Evolutionary conservation across 306 rosid species (phyloP), one percentile per base, ranked within the genome.

Genomic region (Mucuna pruriens): DNA sequence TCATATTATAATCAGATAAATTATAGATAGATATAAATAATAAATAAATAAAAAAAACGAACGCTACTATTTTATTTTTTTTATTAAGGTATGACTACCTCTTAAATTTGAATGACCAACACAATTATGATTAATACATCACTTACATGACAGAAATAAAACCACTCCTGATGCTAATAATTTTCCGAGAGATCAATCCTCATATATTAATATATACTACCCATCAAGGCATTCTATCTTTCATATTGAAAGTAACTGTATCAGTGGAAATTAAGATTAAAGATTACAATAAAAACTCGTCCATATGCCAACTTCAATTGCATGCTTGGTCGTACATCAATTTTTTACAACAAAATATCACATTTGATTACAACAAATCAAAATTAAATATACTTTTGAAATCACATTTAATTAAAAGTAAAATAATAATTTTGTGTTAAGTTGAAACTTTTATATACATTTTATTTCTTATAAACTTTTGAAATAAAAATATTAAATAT

Each of bases 101-200:
- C 12, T 2, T 12, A 22, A 22, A 68, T 42, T 65, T 65, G 4
- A 23, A 68, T 20, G 11, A 68, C 55, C 34, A 22, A 20, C 31
- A 36, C 29, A 39, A 17, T 9, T 10, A 4, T 38, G 0, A 66
- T 38, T 10, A 65, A 10, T 17, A 67, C 1, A 67, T 39, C 12
- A 39, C 69, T 67, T 40, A 5, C 17, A 36, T 19, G 9, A 19
- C 25, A n/a, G 38, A 72, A 72, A 31, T 17, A 48, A 48, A 72
- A 9, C 75, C 20, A 76, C 52, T 25, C 82, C 9, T 19, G 61
- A 38, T 42, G 34, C 40, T 75, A 55, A 72, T 45, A 39, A 29
- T 29, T 64, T 17, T 8, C 11, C 26, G 29, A 7, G 25, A n/a
- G 2, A 23, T 10, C 15, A 17, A 17, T 26, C 1, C n/a, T n/a